Conservation (phyloP, 768 basidiomycete genomes). For the Pleurotus cornucopiae region DNA sequence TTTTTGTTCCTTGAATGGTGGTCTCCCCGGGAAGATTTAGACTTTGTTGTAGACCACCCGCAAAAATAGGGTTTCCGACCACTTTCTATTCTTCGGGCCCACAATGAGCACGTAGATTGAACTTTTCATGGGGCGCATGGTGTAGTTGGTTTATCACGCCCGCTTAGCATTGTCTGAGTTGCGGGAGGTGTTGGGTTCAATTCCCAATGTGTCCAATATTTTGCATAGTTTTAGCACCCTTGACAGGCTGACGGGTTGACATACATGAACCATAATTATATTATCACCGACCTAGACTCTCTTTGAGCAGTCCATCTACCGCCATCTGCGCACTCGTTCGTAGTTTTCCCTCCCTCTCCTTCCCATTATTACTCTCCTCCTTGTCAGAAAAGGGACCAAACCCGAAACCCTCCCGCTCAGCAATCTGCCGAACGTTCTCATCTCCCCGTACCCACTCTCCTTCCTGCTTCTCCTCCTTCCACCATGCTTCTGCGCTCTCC, state of each 20-base stretch:
- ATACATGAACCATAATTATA: not conserved
- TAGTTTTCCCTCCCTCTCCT: slow-evolving; percentile 24
- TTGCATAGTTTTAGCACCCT: no score
- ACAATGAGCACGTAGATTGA: no score
- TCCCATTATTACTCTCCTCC: slow-evolving; percentile 4
- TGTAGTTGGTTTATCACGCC: slow-evolving; percentile 12
- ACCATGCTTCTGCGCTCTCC: slow-evolving; percentile 46
- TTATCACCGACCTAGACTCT: not conserved
- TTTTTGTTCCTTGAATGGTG: slow-evolving; percentile 82
- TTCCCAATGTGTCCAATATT: slow-evolving; percentile 10
- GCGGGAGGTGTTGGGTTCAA: slow-evolving; percentile 11
- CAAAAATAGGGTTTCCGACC: slow-evolving; percentile 28
- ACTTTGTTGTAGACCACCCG: slow-evolving; percentile 70
- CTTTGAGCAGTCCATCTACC: slow-evolving; percentile 13
- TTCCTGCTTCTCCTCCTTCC: slow-evolving; percentile 50
- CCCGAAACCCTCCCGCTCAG: slow-evolving; percentile 40
- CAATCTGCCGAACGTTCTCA: slow-evolving; percentile 40
- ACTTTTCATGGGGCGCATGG: slow-evolving; percentile 4
- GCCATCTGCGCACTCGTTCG: slow-evolving; percentile 28
- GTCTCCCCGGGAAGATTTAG: slow-evolving; percentile 72
- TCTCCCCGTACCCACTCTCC: slow-evolving; percentile 47
- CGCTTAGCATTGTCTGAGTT: slow-evolving; percentile 6
- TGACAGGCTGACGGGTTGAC: not conserved
- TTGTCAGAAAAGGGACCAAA: slow-evolving; percentile 25
- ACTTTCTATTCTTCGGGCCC: not conserved